Evolutionary conservation across 2,329 filamentous ascomycete genomes (phyloP).

Genomic region (Colletotrichum australisinense): DNA sequence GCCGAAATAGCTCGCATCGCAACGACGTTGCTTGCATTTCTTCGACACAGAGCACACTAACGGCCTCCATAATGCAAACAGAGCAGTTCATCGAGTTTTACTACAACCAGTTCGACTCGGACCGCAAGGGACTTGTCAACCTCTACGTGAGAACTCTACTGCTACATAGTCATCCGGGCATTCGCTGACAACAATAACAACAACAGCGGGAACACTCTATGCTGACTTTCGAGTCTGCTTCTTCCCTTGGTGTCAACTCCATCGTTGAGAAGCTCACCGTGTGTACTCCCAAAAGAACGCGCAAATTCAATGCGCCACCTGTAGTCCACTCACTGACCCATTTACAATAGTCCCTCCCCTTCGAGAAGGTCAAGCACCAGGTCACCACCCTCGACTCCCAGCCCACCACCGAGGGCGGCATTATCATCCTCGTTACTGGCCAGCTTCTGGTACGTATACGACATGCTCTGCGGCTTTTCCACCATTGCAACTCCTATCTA

Average conservation of each 20-base stretch:
- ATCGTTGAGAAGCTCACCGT: slow-evolving; percentile 89
- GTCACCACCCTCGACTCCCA: slow-evolving; percentile 86
- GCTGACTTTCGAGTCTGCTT: slow-evolving; percentile 88
- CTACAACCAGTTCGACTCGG: slow-evolving; percentile 86
- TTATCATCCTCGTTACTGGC: slow-evolving; percentile 91
- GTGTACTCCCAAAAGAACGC: slow-evolving; percentile 46
- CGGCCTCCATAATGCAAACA: slow-evolving; percentile 48
- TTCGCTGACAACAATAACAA: neutral
- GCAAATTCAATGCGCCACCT: neutral
- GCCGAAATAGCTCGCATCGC: neutral
- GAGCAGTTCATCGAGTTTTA: slow-evolving; percentile 92
- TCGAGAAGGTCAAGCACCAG: slow-evolving; percentile 83
- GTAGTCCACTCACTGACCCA: slow-evolving; percentile 13
- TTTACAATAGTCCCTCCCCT: slow-evolving; percentile 67
- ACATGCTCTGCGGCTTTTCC: neutral
- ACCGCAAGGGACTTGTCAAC: slow-evolving; percentile 71
- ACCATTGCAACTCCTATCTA: slow-evolving; percentile 1
- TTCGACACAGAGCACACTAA: slow-evolving; percentile 16
- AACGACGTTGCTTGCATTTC: neutral
- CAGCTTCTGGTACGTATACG: slow-evolving; percentile 76
- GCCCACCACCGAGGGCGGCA: slow-evolving; percentile 76
- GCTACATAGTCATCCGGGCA: neutral
- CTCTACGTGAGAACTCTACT: slow-evolving; percentile 79
- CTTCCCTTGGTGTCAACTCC: slow-evolving; percentile 68
- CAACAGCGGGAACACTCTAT: slow-evolving; percentile 83